Evolutionary conservation across 2,329 filamentous ascomycete genomes (phyloP), one percentile per base, ranked within the genome.

Genomic region (Colletotrichum costaricense): DNA sequence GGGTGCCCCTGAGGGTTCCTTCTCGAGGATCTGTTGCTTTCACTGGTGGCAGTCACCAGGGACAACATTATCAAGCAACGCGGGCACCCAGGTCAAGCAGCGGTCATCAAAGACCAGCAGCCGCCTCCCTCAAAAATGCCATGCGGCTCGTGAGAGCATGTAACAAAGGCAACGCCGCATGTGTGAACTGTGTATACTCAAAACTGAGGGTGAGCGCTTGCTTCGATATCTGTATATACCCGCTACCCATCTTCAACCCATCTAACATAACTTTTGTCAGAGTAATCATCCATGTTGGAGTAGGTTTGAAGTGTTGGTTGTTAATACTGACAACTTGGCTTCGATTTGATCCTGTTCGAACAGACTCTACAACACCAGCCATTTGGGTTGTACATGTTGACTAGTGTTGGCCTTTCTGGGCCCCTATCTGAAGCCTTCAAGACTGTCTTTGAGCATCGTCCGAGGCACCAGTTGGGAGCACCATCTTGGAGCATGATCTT

Each of bases 21-120:
- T 73, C 70, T 70, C 55, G 46, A 58, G 26, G 14, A n/a, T 58
- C 52, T 69, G 42, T 54, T 63, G 30, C 24, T 49, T 60, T 42
- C 26, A 38, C 14, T n/a, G 4, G 9, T 14, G 59, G 69, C 52
- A 69, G 69, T 69, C 59, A 72, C 66, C 35, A 58, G 42, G 33
- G 58, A 46, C 19, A 9, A 54, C 54, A 69, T 5, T 12, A n/a
- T 55, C 69, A 22, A 24, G n/a, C 30, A 38, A 19, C n/a, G 14
- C n/a, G 58, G n/a, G 69, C 38, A 64, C 38, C 6, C 19, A 28
- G 24, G 66, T 11, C 30, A 19, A 8, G 28, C 4, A 9, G 38
- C 5, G 33, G 14, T 8, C 65, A 38, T 72, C 28, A 69, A 69
- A 69, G 69, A 55, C 14, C n/a, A 59, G 59, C 59, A 54, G 38